These are phyloP conservation scores for Lonicera japonica DNA, from an alignment of 129 eudicot genomes.

Conservation along the genomic window DNA sequence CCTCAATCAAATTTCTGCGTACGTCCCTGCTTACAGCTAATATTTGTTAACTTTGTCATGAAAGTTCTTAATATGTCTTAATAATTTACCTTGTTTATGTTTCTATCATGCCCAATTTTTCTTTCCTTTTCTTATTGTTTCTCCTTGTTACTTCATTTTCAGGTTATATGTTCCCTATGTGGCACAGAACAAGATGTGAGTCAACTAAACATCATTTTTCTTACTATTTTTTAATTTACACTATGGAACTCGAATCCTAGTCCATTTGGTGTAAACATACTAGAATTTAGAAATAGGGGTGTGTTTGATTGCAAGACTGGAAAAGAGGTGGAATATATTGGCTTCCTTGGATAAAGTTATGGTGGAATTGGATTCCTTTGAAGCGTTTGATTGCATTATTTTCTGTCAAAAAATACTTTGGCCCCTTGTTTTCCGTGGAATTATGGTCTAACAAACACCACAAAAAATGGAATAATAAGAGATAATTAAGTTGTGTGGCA, in stretches of 20 bases:
- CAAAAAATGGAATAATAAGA: not conserved
- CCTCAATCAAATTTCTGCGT: too few relatives aligned
- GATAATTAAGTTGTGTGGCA: not conserved
- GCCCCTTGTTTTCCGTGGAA: not conserved
- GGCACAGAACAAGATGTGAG: slow-evolving; percentile 82
- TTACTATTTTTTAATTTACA: not conserved
- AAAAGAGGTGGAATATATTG: too few relatives aligned
- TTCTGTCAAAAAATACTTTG: too few relatives aligned
- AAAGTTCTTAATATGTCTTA: too few relatives aligned
- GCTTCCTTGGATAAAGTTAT: too few relatives aligned
- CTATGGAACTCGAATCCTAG: not conserved
- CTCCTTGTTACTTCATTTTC: slow-evolving; percentile 10
- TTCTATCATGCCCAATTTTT: too few relatives aligned
- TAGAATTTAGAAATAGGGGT: too few relatives aligned
- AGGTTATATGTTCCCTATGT: slow-evolving; percentile 73
- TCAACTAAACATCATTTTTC: not conserved
- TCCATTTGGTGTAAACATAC: too few relatives aligned
- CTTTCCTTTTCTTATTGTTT: slow-evolving; percentile 1
- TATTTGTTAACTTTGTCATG: too few relatives aligned
- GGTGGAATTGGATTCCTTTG: not conserved
- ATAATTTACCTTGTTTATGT: too few relatives aligned
- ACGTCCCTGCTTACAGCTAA: too few relatives aligned
- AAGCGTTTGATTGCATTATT: not conserved
- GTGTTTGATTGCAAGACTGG: too few relatives aligned
- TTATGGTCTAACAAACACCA: not conserved